Evolutionary conservation across 179 eudicot species (phyloP), one percentile per base, ranked within the genome.

Genomic region (Heliamphora pulchella): DNA sequence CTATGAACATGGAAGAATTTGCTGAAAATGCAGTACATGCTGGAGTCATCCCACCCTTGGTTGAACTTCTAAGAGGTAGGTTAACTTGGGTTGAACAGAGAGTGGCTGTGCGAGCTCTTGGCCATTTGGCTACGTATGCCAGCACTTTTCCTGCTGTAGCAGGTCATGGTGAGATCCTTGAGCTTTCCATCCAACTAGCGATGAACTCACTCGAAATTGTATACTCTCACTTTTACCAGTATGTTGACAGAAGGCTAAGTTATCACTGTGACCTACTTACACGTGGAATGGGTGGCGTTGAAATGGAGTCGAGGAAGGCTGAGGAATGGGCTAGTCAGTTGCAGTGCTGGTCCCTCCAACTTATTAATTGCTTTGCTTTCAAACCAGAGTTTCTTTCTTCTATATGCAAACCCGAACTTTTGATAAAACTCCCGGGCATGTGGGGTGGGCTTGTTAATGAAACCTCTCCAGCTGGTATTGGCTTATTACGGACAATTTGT

Each of bases 361-460:
- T 91, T 79, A 90, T 91, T 68, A 90, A 90, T 85, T 90, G 94
- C 78, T 91, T 91, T 83, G 91, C 94, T 5, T 90, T 91, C 70
- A 91, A 90, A 82, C 84, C 91, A 3, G 93, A 90, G 82, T 91
- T 88, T 79, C 89, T 91, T 80, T 79, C 92, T 59, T 75, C 81
- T 66, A 91, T 90, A 71, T 91, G 94, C 85, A 90, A 90, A 83
- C 85, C 91, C 0, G 93, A 91, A 64, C 90, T 91, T 77, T 87
- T 91, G 77, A 79, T 85, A 53, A 91, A 90, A 73, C 81, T 91
- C 51, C 90, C 91, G 3, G 92, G 89, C 79, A 91, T 91, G 94
- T 91, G 94, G 94, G 94, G 94, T 70, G 94, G 94, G 63, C 89
- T 91, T 59, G 94, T 90, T 44, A 91, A 90, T 88, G 93, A 90